phyloP scores from a whole-genome alignment of 75 land plant species.

The Adiantum capillusveneris region DNA sequence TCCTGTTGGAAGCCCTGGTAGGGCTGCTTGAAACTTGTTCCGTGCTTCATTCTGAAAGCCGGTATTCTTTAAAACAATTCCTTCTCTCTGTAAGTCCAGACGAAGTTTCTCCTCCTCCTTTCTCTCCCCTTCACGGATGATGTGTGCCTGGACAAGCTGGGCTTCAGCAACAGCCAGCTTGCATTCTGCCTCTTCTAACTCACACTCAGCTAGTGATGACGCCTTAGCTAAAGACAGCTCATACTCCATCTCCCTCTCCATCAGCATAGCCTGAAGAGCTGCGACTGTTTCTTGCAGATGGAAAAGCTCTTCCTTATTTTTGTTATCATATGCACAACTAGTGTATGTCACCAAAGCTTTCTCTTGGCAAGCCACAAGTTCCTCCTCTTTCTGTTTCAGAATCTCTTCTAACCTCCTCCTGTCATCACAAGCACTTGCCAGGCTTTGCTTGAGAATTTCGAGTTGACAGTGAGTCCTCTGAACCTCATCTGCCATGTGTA shows the following conservation, averaged over 20 bases:
- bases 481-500: constrained; percentile 52
- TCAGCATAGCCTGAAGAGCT: constrained; percentile 23
- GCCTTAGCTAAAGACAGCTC: constrained; percentile 4
- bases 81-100: too few relatives aligned
- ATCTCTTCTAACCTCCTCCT: constrained; percentile 37
- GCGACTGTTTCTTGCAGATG: constrained; percentile 32
- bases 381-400: constrained; percentile 32
- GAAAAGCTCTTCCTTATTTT: constrained; percentile 5
- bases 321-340: constrained; percentile 12
- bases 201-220: constrained; percentile 3
- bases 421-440: constrained; percentile 34
- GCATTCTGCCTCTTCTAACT: constrained; percentile 11
- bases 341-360: constrained; percentile 11
- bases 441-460: constrained; percentile 28
- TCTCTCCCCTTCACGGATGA: constrained; percentile 1
- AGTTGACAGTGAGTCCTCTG: constrained; percentile 40
- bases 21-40: too few relatives aligned
- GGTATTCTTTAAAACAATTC: too few relatives aligned
- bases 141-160: constrained; percentile 11
- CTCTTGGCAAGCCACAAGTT: constrained; percentile 39
- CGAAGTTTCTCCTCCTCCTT: neutral
- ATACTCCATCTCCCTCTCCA: constrained; percentile 23
- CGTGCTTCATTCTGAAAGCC: too few relatives aligned
- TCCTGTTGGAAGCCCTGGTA: too few relatives aligned
- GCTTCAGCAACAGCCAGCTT: constrained; percentile 19